Percentiles rank a stretch among this genome's conserved stretches.
Evolutionary conservation across 108 stramenopile species (phyloP).

Genomic region (Fragilaria crotonensis): DNA sequence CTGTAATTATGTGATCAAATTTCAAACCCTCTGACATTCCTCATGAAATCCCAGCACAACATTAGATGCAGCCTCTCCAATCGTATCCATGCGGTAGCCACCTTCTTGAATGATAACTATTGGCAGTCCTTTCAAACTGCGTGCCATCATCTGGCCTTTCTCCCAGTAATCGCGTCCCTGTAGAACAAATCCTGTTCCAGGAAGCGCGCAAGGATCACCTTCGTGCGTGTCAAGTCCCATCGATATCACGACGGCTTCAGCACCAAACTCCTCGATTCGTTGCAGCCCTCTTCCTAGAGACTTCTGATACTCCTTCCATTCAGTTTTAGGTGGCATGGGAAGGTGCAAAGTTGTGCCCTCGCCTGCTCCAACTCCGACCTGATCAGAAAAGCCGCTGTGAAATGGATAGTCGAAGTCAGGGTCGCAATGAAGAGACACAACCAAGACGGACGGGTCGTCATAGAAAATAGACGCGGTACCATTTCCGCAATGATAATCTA

Average conservation of each 20-base stretch:
- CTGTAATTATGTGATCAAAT: too few relatives aligned
- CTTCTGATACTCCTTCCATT: slow-evolving; percentile 51
- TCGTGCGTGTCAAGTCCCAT: slow-evolving; percentile 73
- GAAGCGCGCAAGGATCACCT: slow-evolving; percentile 55
- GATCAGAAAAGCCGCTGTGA: slow-evolving; percentile 69
- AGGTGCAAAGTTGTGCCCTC: slow-evolving; percentile 49
- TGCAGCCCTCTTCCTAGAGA: slow-evolving; percentile 44
- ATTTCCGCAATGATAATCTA: slow-evolving; percentile 77
- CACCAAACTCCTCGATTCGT: slow-evolving; percentile 35
- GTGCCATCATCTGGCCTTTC: slow-evolving; percentile 50
- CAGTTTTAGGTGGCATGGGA: slow-evolving; percentile 53
- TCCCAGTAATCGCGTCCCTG: slow-evolving; percentile 43
- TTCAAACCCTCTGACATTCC: too few relatives aligned
- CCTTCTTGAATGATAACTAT: slow-evolving; percentile 69
- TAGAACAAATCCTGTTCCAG: slow-evolving; percentile 60
- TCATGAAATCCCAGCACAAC: slow-evolving; percentile 40
- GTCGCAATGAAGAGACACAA: slow-evolving; percentile 73
- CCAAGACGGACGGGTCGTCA: slow-evolving; percentile 45
- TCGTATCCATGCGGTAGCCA: slow-evolving; percentile 70
- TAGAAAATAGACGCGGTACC: slow-evolving; percentile 76
- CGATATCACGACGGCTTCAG: slow-evolving; percentile 50
- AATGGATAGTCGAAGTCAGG: slow-evolving; percentile 79
- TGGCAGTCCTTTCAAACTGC: slow-evolving; percentile 18
- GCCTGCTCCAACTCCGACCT: slow-evolving; percentile 48
- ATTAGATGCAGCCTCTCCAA: slow-evolving; percentile 63